Percentiles rank a stretch among this genome's conserved stretches.
phyloP scores from a whole-genome alignment of 495 filamentous ascomycete genomes.

The Evernia prunastri region DNA sequence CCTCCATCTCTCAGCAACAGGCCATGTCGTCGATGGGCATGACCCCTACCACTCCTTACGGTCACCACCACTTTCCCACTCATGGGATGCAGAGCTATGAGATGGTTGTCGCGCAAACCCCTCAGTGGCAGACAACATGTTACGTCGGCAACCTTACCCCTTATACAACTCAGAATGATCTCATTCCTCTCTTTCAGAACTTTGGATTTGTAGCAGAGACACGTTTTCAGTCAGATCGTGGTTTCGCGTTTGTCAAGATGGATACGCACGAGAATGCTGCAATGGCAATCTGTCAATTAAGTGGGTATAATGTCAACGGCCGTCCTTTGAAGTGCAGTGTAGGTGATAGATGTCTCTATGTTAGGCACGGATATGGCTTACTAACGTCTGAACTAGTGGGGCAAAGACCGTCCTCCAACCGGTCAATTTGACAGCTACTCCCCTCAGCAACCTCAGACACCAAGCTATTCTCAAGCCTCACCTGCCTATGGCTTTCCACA shows the following conservation, averaged over 20 bases:
- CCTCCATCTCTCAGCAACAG: constrained; percentile 94
- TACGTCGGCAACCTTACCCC: constrained; percentile 98
- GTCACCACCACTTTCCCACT: constrained; percentile 96
- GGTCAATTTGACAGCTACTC: constrained; percentile 78
- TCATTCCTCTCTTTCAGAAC: constrained; percentile 95
- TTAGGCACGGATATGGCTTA: constrained; percentile 26
- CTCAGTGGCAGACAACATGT: constrained; percentile 96
- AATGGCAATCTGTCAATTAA: constrained; percentile 96
- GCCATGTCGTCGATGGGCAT: constrained; percentile 97
- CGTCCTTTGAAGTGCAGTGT: constrained; percentile 98
- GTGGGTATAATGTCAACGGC: constrained; percentile 94
- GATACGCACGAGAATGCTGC: constrained; percentile 96
- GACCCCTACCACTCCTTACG: constrained; percentile 93
- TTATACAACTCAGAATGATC: constrained; percentile 92
- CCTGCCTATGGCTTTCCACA: constrained; percentile 89
- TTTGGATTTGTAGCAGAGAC: constrained; percentile 97
- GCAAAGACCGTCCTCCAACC: constrained; percentile 93
- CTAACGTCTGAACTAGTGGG: constrained; percentile 60
- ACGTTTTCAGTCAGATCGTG: constrained; percentile 94
- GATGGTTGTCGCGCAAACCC: constrained; percentile 96
- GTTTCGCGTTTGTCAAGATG: constrained; percentile 99
- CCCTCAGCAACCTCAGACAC: constrained; percentile 66
- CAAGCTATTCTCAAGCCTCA: constrained; percentile 52
- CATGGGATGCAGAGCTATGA: constrained; percentile 96
- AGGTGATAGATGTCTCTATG: constrained; percentile 39